Evolutionary conservation across 2,329 filamentous ascomycete species (phyloP).

Genomic region (Lachnellula suecica): DNA sequence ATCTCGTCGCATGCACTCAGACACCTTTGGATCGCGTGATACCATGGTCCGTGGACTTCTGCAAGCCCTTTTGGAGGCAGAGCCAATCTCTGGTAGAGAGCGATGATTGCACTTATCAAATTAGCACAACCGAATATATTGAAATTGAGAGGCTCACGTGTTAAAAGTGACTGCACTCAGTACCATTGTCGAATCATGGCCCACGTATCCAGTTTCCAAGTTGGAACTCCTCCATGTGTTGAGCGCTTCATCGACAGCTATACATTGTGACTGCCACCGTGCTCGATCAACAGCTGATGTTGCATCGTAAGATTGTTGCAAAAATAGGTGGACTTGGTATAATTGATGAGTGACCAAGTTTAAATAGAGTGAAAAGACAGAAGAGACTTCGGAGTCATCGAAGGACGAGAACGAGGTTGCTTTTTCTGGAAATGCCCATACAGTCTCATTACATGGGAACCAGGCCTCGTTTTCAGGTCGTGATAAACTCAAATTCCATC

Average conservation of each 20-base stretch:
- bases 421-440: slow-evolving; percentile 19
- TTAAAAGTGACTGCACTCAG: slow-evolving; percentile 16
- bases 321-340: slow-evolving; percentile 16
- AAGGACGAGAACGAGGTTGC: slow-evolving; percentile 15
- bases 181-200: slow-evolving; percentile 14
- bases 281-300: slow-evolving; percentile 12
- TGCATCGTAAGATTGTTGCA: slow-evolving; percentile 16
- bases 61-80: slow-evolving; percentile 15
- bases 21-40: slow-evolving; percentile 18
- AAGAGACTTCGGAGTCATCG: slow-evolving; percentile 16
- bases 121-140: neutral
- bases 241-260: slow-evolving; percentile 10
- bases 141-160: slow-evolving; percentile 4
- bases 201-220: slow-evolving; percentile 2
- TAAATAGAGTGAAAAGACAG: slow-evolving; percentile 16
- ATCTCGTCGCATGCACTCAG: slow-evolving; percentile 18
- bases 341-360: slow-evolving; percentile 17
- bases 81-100: slow-evolving; percentile 14
- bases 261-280: slow-evolving; percentile 16
- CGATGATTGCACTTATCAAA: slow-evolving; percentile 11
- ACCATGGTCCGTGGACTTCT: slow-evolving; percentile 17
- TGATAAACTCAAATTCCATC: slow-evolving; percentile 26
- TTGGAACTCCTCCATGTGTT: slow-evolving; percentile 11
- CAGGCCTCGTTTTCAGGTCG: slow-evolving; percentile 12
- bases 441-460: slow-evolving; percentile 17